Evolutionary conservation across 768 basidiomycete genomes (phyloP).

Genomic region (Collybia sordida): DNA sequence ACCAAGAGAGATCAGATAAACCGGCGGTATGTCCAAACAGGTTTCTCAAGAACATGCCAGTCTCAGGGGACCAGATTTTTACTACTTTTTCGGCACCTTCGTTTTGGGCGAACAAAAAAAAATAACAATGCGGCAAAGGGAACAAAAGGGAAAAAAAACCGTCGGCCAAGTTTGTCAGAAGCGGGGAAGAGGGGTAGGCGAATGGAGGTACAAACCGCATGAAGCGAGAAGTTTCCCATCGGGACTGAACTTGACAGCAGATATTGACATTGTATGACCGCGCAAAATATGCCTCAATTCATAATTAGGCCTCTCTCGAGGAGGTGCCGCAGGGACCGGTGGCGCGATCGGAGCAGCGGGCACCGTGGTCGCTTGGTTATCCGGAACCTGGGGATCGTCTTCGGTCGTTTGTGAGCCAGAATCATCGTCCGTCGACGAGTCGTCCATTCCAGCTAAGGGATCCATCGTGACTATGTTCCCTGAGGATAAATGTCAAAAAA

Average conservation of each 20-base stretch:
- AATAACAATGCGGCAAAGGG: too few species aligned
- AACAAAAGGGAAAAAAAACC: not conserved
- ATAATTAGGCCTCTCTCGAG: slow-evolving; percentile 63
- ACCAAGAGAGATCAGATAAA: slow-evolving; percentile 89
- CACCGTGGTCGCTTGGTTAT: slow-evolving; percentile 39
- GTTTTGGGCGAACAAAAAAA: not conserved
- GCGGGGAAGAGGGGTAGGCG: slow-evolving; percentile 3
- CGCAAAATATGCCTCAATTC: slow-evolving; percentile 62
- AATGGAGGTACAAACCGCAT: slow-evolving; percentile 59
- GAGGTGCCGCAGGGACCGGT: slow-evolving; percentile 27
- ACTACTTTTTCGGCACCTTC: slow-evolving; percentile 75
- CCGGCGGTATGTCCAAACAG: slow-evolving; percentile 78
- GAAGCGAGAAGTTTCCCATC: slow-evolving; percentile 85
- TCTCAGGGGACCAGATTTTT: slow-evolving; percentile 83
- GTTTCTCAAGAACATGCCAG: slow-evolving; percentile 74
- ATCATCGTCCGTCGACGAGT: slow-evolving; percentile 57
- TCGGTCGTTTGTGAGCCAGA: slow-evolving; percentile 83
- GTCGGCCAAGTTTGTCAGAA: slow-evolving; percentile 13
- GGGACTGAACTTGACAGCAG: slow-evolving; percentile 89
- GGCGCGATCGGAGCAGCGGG: slow-evolving; percentile 34
- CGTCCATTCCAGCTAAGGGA: slow-evolving; percentile 46
- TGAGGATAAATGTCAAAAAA: slow-evolving; percentile 12
- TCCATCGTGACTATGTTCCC: slow-evolving; percentile 31
- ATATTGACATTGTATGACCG: slow-evolving; percentile 83
- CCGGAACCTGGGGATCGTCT: slow-evolving; percentile 78